Base-by-base conservation (phyloP, 441 rosid species). In the Arabidopsis lyrata region DNA sequence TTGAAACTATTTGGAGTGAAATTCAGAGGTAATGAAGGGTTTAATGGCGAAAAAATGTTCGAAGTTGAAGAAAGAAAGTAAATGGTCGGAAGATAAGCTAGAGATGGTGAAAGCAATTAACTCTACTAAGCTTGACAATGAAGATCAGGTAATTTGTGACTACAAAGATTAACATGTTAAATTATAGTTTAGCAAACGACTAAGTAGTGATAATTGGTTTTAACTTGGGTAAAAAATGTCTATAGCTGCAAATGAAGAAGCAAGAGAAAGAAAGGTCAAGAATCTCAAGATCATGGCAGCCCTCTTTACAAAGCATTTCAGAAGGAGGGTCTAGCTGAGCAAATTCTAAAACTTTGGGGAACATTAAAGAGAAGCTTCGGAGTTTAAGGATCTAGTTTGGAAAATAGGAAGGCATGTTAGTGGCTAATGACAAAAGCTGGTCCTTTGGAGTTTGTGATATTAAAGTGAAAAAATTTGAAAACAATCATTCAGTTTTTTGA, bases 251-350 rank as follows among this genome's bases (percentile, higher is more conserved):
- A 58, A 48, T 22, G 27, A 70, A 63, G 53, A 85, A 74, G 70
- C 81, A 80, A 45, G 97, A 90, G 68, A 84, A 86, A 72, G 87
- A 74, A 41, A 77, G 75, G 64, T 75, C 83, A 71, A 81, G 81
- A 76, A 86, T 82, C 85, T 80, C 89, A 80, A 88, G 85, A 81
- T 77, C 91, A 55, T 94, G 99, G 97, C 94, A 87, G 52, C 99
- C 99, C 47, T 87, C 95, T 18, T 82, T 94, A 27, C 77, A 88
- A 75, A 94, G 97, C 91, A 94, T 94, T 81, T 86, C 88, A 3
- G 97, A 94, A 76, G 85, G 78, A 31, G 78, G 78, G 8, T 67
- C 68, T 0, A 60, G 29, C 39, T 67, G 4, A 48, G n/a, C 0
- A 44, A 57, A 20, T 22, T 39, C 48, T 49, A 58, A 38, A 58